These are phyloP conservation scores for Fraxinus sp. DNA, from an alignment of 305 asterid genomes.

Conservation along the genomic window DNA sequence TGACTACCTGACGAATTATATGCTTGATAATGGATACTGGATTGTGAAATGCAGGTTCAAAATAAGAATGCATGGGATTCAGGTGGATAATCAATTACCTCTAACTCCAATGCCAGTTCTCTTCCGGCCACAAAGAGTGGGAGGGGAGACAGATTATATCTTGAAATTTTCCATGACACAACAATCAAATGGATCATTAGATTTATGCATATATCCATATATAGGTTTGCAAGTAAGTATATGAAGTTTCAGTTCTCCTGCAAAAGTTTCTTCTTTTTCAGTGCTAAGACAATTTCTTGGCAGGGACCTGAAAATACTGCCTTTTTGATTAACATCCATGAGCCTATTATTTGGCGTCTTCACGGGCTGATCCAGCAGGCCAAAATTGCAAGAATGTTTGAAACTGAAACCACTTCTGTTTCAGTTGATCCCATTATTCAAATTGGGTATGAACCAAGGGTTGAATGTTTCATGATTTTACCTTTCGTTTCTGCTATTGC, in stretches of 20 bases:
- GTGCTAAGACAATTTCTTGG: conserved; percentile 31
- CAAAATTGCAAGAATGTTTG: conserved; percentile 60
- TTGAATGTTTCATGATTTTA: conserved; percentile 16
- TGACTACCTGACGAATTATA: conserved; percentile 11
- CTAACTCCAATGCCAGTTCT: conserved; percentile 98
- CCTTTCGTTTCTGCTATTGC: conserved; percentile 23
- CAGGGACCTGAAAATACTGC: conserved; percentile 98
- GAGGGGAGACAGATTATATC: conserved; percentile 75
- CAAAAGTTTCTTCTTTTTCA: conserved; percentile 21
- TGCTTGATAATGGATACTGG: conserved; percentile 31
- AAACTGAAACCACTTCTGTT: conserved; percentile 71
- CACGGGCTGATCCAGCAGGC: conserved; percentile 92
- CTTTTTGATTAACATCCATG: conserved; percentile 85
- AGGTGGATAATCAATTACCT: conserved; percentile 96
- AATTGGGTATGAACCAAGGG: conserved; percentile 61
- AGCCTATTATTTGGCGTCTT: conserved; percentile 98
- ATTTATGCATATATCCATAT: conserved; percentile 86
- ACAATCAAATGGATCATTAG: conserved; percentile 92
- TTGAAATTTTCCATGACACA: conserved; percentile 92
- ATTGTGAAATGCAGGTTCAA: conserved; percentile 61
- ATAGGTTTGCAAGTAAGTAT: conserved; percentile 88
- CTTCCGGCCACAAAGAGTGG: conserved; percentile 86
- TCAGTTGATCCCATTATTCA: conserved; percentile 97
- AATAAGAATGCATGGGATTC: conserved; percentile 87
- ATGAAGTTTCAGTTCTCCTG: conserved; percentile 23